A percentile compares a stretch with the other conserved stretches of the same genome.
These are phyloP conservation scores for Lichtheimia hyalospora DNA, from an alignment of 371 early-diverging fungal species.

Conservation along the genomic window DNA sequence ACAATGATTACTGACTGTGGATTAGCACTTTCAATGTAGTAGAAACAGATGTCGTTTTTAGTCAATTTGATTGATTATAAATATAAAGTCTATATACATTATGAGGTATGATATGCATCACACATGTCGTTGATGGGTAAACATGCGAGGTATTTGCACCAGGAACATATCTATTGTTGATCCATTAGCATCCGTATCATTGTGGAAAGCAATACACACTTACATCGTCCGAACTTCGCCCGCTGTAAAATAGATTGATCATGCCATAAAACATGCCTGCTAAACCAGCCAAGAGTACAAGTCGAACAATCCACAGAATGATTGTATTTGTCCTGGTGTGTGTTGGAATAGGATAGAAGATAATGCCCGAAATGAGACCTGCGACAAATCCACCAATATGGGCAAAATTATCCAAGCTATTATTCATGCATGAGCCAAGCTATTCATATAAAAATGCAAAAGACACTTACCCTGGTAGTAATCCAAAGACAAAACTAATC, in stretches of 20 bases:
- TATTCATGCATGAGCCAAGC: neutral
- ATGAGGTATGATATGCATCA: conserved; percentile 5
- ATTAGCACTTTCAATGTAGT: too few relatives aligned
- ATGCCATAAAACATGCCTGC: conserved; percentile 12
- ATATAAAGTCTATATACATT: too few relatives aligned
- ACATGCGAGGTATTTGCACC: conserved; percentile 19
- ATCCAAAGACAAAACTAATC: conserved; percentile 54
- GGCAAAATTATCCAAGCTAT: conserved; percentile 70
- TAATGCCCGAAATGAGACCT: conserved; percentile 23
- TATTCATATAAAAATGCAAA: neutral
- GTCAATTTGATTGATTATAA: too few relatives aligned
- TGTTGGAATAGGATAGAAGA: conserved; percentile 29
- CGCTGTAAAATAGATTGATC: conserved; percentile 9
- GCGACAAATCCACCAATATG: conserved; percentile 45
- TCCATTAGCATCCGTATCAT: neutral
- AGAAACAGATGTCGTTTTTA: too few relatives aligned
- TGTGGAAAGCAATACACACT: neutral
- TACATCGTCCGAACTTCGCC: conserved; percentile 30
- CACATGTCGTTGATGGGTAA: conserved; percentile 18
- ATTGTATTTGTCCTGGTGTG: conserved; percentile 23
- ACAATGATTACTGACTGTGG: too few relatives aligned
- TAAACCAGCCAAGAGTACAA: conserved; percentile 15
- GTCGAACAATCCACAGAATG: conserved; percentile 25
- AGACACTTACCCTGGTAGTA: conserved; percentile 48
- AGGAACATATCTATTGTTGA: conserved; percentile 6